Evolutionary conservation across 805 yeast genomes (phyloP), one percentile per base, ranked within the genome.

Genomic region (Kodamaea kakaduensis): DNA sequence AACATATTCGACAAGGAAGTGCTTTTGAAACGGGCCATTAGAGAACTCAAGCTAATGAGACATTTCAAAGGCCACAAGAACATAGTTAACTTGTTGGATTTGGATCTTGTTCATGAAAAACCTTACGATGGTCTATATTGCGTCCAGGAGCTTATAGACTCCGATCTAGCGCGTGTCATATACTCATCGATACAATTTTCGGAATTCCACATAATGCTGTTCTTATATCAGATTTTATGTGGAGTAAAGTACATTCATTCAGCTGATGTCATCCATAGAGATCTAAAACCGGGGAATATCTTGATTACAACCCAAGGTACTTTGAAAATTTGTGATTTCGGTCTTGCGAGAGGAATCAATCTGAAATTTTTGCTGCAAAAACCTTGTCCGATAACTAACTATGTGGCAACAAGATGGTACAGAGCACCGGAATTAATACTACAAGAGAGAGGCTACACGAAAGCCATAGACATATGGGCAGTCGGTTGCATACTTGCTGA

Each of bases 391-490:
- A 84, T 84, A 17, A 84, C 95, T 8, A 81, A 78, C 47, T 89
- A 89, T 52, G 96, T 89, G 16, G 96, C 96, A 0, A 89, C 97
- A 0, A 64, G 97, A 39, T 89, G 96, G 96, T 89, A 89, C 51
- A 68, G 97, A 29, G 96, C 97, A 0, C 97, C 97, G 0, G 97
- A 89, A 51, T 67, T 89, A 31, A 75, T 89, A 28, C 58, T 88
- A 21, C 71, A 84, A 8, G 68, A 73, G 38, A 71, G 67, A 34
- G 50, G 47, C 12, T 86, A 86, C 51, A 71, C 78, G 3, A 82
- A 82, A 37, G 56, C 71, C 16, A 82, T 89, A 31, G 97, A 89
- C 56, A 68, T 89, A 67, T 89, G 97, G 97, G 88, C 96, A 0
- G 77, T 81, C 7, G 97, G 97, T 1, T 89, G 97, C 52, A 87